Evolutionary conservation across 1,284 basidiomycete genomes (phyloP).

Genomic region (Ustilago xerochloae): DNA sequence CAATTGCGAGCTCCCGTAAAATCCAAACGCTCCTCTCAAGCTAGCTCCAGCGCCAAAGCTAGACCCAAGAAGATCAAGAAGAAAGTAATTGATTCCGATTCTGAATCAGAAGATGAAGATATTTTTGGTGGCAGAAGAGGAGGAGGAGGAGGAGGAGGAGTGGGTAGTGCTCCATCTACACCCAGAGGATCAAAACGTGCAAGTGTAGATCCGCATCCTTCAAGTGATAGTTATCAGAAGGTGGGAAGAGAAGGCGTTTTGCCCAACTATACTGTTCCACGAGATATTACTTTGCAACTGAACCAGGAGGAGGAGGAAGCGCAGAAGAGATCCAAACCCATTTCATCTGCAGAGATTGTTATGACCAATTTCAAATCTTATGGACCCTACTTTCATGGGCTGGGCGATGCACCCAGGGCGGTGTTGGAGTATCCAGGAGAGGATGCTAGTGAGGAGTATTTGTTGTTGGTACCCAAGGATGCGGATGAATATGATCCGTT

Average conservation of each 20-base stretch:
- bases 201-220: slow-evolving; percentile 42
- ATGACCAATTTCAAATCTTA: slow-evolving; percentile 44
- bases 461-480: slow-evolving; percentile 60
- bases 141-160: slow-evolving; percentile 5
- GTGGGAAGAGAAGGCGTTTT: slow-evolving; percentile 44
- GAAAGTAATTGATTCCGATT: slow-evolving; percentile 21
- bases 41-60: slow-evolving; percentile 4
- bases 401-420: slow-evolving; percentile 41
- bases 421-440: slow-evolving; percentile 58
- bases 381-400: slow-evolving; percentile 52
- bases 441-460: slow-evolving; percentile 49
- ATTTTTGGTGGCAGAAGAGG: slow-evolving; percentile 3
- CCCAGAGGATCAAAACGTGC: slow-evolving; percentile 36
- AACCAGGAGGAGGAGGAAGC: background rate
- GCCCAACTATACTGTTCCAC: slow-evolving; percentile 43
- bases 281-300: slow-evolving; percentile 33
- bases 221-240: slow-evolving; percentile 40
- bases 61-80: slow-evolving; percentile 26
- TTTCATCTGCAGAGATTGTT: slow-evolving; percentile 40
- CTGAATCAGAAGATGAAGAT: slow-evolving; percentile 14
- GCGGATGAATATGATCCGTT: slow-evolving; percentile 66
- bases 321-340: slow-evolving; percentile 12
- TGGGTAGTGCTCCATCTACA: slow-evolving; percentile 29
- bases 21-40: slow-evolving; percentile 10
- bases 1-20: slow-evolving; percentile 27